A percentile compares a stretch with the other conserved stretches of the same genome.
Conservation (phyloP, 202 grass and related monocot genomes). For the Saccharum hybrid region DNA sequence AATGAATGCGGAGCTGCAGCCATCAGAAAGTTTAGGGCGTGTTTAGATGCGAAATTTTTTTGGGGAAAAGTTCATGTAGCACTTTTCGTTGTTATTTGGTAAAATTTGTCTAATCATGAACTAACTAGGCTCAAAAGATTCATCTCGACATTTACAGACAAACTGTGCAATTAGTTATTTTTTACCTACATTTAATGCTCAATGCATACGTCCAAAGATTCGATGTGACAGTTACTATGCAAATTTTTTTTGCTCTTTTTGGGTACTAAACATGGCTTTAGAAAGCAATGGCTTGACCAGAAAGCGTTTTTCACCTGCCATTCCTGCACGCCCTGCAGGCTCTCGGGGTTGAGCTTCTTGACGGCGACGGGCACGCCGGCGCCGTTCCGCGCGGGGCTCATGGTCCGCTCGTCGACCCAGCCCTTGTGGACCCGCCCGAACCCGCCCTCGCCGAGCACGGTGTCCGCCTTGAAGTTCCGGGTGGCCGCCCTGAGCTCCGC, state of each 20-base stretch:
- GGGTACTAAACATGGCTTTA: too few species aligned
- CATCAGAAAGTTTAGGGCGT: background rate
- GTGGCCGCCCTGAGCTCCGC: constrained; percentile 74
- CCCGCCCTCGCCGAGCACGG: constrained; percentile 74
- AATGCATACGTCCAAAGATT: too few species aligned
- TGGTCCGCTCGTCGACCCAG: constrained; percentile 68
- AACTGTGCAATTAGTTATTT: too few species aligned
- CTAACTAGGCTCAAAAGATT: too few species aligned
- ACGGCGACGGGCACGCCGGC: constrained; percentile 65
- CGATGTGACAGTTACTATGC: too few species aligned
- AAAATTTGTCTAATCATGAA: too few species aligned
- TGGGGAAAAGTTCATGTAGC: too few species aligned
- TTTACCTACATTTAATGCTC: too few species aligned
- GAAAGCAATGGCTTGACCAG: constrained; percentile 9
- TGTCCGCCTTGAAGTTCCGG: constrained; percentile 62
- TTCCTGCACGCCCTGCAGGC: constrained; percentile 81
- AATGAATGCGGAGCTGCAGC: background rate
- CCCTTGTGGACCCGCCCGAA: constrained; percentile 81
- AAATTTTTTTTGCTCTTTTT: too few species aligned
- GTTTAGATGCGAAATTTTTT: too few species aligned
- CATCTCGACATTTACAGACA: too few species aligned
- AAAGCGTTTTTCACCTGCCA: constrained; percentile 59
- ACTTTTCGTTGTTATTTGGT: too few species aligned
- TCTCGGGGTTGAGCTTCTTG: constrained; percentile 82
- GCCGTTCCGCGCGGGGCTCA: constrained; percentile 53